A percentile compares a stretch with the other conserved stretches of the same genome.
These are phyloP conservation scores for Mucor indicus DNA, from an alignment of 371 early-diverging fungal species.

Conservation along the genomic window DNA sequence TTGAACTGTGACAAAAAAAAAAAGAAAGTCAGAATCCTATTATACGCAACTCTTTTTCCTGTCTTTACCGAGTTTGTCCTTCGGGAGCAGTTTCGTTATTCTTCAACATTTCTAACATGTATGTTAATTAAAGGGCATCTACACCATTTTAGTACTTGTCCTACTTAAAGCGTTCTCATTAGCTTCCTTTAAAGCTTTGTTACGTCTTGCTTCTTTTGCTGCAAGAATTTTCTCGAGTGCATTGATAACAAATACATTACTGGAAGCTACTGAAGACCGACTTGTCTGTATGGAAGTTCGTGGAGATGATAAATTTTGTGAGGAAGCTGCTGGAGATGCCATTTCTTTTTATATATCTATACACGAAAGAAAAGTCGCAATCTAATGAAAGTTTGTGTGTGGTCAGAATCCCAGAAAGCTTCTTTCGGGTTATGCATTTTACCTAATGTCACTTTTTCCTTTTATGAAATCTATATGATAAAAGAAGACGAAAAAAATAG, in stretches of 20 bases:
- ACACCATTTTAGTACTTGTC: neutral
- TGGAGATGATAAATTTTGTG: constrained; percentile 29
- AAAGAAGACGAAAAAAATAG: no score
- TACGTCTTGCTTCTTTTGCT: constrained; percentile 50
- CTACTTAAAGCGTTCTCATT: constrained; percentile 44
- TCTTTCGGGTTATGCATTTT: no score
- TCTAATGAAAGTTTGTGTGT: no score
- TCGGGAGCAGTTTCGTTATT: constrained; percentile 40
- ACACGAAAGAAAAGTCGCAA: no score
- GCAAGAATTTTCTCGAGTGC: constrained; percentile 63
- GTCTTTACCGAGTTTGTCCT: constrained; percentile 34
- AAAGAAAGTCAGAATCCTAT: neutral
- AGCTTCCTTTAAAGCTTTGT: constrained; percentile 51
- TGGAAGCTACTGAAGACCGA: constrained; percentile 33
- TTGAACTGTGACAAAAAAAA: constrained; percentile 28
- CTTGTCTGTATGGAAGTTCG: constrained; percentile 7
- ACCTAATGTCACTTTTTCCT: no score
- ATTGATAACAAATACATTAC: constrained; percentile 61
- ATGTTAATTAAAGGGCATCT: neutral
- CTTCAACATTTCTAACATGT: constrained; percentile 29
- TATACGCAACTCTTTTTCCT: no score
- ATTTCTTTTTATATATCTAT: constrained; percentile 11
- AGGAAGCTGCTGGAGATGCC: constrained; percentile 25
- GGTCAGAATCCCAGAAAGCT: no score
- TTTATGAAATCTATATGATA: no score